These are phyloP conservation scores for Spiromastix sp. DNA, from an alignment of 2,329 filamentous ascomycete genomes.

Conservation along the genomic window DNA sequence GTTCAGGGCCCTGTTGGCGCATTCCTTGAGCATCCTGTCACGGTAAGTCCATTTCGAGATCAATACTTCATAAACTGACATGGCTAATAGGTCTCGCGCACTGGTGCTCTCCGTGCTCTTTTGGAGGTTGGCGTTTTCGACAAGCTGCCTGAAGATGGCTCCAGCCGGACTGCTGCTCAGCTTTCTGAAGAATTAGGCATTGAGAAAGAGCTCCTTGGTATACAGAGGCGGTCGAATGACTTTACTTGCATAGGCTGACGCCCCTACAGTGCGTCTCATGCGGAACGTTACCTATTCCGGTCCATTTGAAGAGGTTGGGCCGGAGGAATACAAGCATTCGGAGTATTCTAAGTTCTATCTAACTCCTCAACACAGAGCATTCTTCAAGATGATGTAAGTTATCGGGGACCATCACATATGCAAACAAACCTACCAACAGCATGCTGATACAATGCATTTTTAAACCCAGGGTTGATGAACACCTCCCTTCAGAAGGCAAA, in stretches of 20 bases:
- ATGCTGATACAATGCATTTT: too few species aligned
- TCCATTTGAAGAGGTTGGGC: constrained; percentile 12
- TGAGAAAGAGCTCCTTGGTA: too few species aligned
- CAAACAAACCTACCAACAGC: not conserved
- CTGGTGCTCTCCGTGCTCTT: constrained; percentile 11
- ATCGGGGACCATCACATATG: constrained; percentile 1
- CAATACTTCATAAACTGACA: too few species aligned
- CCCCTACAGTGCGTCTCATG: constrained; percentile 18
- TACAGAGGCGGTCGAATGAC: too few species aligned
- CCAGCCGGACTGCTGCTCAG: constrained; percentile 10
- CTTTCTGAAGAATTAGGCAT: too few species aligned
- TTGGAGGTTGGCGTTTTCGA: constrained; percentile 11
- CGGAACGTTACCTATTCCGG: constrained; percentile 9
- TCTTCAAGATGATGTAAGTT: constrained; percentile 8
- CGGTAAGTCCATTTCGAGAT: too few species aligned
- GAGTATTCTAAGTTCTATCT: constrained; percentile 14
- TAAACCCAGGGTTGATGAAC: constrained; percentile 16
- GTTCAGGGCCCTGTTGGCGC: too few species aligned
- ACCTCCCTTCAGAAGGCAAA: constrained; percentile 9
- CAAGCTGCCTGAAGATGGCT: constrained; percentile 10
- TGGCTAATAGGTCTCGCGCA: constrained; percentile 3
- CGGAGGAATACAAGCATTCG: constrained; percentile 15
- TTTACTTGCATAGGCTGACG: too few species aligned
- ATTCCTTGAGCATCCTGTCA: too few species aligned
- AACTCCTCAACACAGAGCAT: constrained; percentile 9